Conservation (phyloP, 306 rosid species). For the Medicago ruthenica region DNA sequence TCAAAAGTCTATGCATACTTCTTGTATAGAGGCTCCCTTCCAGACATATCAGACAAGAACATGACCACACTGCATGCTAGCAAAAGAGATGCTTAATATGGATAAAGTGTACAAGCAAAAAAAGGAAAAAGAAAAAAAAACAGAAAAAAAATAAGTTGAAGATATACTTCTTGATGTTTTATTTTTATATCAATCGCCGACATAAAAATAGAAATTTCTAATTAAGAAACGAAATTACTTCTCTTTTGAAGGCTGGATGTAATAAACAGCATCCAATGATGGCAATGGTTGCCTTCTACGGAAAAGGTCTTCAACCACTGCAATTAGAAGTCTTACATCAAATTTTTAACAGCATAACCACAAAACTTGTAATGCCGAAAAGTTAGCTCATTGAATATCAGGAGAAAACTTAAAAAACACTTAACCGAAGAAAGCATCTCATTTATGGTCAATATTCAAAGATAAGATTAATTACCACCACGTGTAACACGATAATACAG, state of each 20-base stretch:
- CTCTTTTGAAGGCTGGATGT: conserved; percentile 88
- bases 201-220: conserved; percentile 11
- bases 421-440: conserved; percentile 31
- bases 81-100: conserved; percentile 60
- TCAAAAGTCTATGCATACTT: conserved; percentile 61
- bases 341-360: conserved; percentile 23
- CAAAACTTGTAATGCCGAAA: conserved; percentile 2
- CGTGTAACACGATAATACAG: conserved; percentile 23
- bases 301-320: conserved; percentile 98
- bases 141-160: conserved; percentile 3
- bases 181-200: conserved; percentile 1
- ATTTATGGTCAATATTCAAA: not conserved
- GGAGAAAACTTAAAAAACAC: not conserved
- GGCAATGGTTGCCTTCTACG: conserved; percentile 97
- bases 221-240: conserved; percentile 61
- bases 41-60: conserved; percentile 99
- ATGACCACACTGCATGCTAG: conserved; percentile 92
- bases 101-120: conserved; percentile 27
- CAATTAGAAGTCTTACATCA: conserved; percentile 44
- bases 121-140: not conserved
- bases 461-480: conserved; percentile 7
- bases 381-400: conserved; percentile 11
- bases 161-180: not conserved
- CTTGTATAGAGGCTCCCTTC: conserved; percentile 94
- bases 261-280: conserved; percentile 89